A percentile compares a stretch with the other conserved stretches of the same genome.
phyloP scores from a whole-genome alignment of 805 yeast genomes.

The Ogataea pilisensis region DNA sequence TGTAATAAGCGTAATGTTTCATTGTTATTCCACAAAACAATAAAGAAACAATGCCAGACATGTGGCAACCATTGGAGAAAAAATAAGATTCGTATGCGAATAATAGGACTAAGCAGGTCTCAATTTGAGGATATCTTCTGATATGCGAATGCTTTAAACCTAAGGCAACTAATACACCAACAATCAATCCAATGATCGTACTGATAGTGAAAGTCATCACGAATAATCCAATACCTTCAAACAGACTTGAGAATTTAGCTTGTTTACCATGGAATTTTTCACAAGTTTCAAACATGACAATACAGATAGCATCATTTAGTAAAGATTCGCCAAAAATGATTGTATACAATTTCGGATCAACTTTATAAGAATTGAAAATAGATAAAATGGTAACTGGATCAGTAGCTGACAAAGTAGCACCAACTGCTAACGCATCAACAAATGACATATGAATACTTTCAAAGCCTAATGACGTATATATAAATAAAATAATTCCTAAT shows the following conservation, averaged over 20 bases:
- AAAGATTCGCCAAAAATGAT: constrained; percentile 96
- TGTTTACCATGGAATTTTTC: constrained; percentile 90
- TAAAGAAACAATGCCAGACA: constrained; percentile 96
- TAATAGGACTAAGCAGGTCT: constrained; percentile 84
- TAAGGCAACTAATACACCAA: constrained; percentile 87
- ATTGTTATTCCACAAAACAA: constrained; percentile 94
- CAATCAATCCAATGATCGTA: constrained; percentile 79
- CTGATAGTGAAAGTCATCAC: constrained; percentile 91
- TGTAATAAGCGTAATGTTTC: constrained; percentile 94
- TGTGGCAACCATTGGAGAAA: constrained; percentile 97
- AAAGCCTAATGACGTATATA: constrained; percentile 89
- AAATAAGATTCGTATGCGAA: constrained; percentile 95
- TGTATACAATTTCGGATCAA: constrained; percentile 95
- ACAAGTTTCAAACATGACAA: constrained; percentile 98
- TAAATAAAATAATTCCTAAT: constrained; percentile 77
- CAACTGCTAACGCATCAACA: constrained; percentile 96
- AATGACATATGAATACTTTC: constrained; percentile 86
- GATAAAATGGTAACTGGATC: constrained; percentile 97
- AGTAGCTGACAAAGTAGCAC: constrained; percentile 96
- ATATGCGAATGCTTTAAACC: constrained; percentile 88
- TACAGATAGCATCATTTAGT: constrained; percentile 94
- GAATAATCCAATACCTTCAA: constrained; percentile 92
- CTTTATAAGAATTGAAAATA: constrained; percentile 95
- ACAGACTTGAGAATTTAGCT: constrained; percentile 68
- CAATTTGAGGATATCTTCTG: constrained; percentile 94